These are phyloP conservation scores for Mitragyna speciosa DNA, from an alignment of 257 asterid genomes.

Conservation along the genomic window DNA sequence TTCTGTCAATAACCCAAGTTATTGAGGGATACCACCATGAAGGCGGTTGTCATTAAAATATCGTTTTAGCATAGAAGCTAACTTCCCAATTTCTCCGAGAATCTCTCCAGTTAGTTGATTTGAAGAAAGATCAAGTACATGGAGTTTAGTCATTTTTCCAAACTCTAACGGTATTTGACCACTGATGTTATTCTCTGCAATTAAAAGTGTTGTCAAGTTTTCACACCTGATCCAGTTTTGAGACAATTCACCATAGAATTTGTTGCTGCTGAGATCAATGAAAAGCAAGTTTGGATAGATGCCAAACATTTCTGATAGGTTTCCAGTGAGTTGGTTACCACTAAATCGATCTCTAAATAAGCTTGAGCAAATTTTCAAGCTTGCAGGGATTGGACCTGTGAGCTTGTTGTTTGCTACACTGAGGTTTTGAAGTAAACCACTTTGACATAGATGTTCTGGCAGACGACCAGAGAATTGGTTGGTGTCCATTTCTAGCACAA, in stretches of 20 bases:
- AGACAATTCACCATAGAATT: too few species aligned
- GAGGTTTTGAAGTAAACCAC: constrained; percentile 20
- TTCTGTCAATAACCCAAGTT: constrained; percentile 15
- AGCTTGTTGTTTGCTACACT: constrained; percentile 21
- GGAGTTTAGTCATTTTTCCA: too few species aligned
- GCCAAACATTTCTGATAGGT: too few species aligned
- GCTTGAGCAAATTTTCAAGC: constrained; percentile 36
- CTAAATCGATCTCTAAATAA: constrained; percentile 28
- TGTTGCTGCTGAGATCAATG: too few species aligned
- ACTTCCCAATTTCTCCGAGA: too few species aligned
- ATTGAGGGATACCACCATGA: constrained; percentile 31
- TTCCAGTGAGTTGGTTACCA: constrained; percentile 26
- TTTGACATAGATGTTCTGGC: constrained; percentile 33
- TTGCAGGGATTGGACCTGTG: constrained; percentile 26
- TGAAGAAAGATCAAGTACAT: too few species aligned
- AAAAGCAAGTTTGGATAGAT: too few species aligned
- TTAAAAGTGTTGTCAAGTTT: too few species aligned
- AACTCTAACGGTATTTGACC: too few species aligned
- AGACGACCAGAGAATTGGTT: constrained; percentile 30
- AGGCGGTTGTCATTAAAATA: constrained; percentile 25
- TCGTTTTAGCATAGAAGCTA: constrained; percentile 18
- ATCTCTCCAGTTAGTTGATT: too few species aligned
- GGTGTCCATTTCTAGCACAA: constrained; percentile 31
- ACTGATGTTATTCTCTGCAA: too few species aligned
- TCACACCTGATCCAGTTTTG: too few species aligned